phyloP scores from a whole-genome alignment of 176 grass and related monocot genomes.

The Oropetium thomaeum region DNA sequence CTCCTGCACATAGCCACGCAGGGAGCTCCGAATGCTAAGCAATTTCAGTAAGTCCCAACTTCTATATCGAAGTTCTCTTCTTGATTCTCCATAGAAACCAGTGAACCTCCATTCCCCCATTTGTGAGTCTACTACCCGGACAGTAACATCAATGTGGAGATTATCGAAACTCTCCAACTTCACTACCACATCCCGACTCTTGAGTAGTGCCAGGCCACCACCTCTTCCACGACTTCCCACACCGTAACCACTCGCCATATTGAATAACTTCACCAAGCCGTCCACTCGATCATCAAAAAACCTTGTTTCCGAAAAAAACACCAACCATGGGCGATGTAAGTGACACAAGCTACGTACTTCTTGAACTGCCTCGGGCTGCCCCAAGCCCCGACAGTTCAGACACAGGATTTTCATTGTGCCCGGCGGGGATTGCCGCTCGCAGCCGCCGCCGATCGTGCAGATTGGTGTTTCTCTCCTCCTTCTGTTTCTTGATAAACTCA shows the following conservation, averaged over 20 bases:
- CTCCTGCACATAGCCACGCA: not conserved
- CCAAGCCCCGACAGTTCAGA: not conserved
- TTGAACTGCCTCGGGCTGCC: not conserved
- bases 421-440: not conserved
- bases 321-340: not conserved
- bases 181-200: not conserved
- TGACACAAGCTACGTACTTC: not conserved
- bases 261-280: no score
- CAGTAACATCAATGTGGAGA: not conserved
- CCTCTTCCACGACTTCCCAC: not conserved
- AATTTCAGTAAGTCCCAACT: not conserved
- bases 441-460: not conserved
- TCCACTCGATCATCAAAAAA: not conserved
- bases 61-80: not conserved
- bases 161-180: not conserved
- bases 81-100: not conserved
- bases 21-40: fast-evolving
- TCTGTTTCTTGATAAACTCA: not conserved
- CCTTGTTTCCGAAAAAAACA: not conserved
- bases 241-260: no score
- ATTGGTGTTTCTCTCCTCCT: not conserved
- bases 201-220: not conserved
- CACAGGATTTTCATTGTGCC: not conserved
- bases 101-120: not conserved
- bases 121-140: not conserved